phyloP scores from a whole-genome alignment of 768 basidiomycete species.

The Kwoniella sp. region DNA sequence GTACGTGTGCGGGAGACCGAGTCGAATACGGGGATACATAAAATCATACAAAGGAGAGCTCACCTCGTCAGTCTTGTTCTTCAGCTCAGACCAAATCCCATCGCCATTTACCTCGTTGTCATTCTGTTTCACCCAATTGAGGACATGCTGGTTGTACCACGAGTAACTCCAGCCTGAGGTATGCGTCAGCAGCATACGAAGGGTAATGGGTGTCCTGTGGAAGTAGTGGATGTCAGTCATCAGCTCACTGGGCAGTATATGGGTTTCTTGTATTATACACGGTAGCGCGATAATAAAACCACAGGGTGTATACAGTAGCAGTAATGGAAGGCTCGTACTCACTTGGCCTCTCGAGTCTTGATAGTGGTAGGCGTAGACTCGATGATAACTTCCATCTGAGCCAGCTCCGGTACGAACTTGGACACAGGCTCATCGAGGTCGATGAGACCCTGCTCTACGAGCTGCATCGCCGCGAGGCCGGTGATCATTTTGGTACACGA shows the following conservation, averaged over 20 bases:
- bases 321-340: not conserved
- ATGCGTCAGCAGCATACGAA: conserved; percentile 24
- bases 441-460: conserved; percentile 16
- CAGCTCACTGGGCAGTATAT: not conserved
- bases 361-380: conserved; percentile 2
- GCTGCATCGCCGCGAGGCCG: conserved; percentile 20
- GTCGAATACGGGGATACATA: too few relatives aligned
- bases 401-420: conserved; percentile 20
- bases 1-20: not conserved
- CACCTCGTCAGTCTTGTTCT: conserved; percentile 20
- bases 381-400: conserved; percentile 12
- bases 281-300: too few relatives aligned
- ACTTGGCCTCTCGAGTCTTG: conserved; percentile 14
- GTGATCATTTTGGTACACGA: conserved; percentile 26
- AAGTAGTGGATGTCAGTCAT: not conserved
- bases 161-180: conserved; percentile 29
- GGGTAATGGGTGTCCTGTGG: conserved; percentile 19
- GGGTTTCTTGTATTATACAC: too few relatives aligned
- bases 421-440: conserved; percentile 13
- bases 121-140: conserved; percentile 26
- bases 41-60: conserved; percentile 3
- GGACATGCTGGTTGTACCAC: conserved; percentile 25
- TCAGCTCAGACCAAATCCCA: conserved; percentile 10
- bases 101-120: conserved; percentile 19
- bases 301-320: too few relatives aligned